Evolutionary conservation across 2,329 filamentous ascomycete genomes (phyloP).

Genomic region (Drechslerella dactyloides): DNA sequence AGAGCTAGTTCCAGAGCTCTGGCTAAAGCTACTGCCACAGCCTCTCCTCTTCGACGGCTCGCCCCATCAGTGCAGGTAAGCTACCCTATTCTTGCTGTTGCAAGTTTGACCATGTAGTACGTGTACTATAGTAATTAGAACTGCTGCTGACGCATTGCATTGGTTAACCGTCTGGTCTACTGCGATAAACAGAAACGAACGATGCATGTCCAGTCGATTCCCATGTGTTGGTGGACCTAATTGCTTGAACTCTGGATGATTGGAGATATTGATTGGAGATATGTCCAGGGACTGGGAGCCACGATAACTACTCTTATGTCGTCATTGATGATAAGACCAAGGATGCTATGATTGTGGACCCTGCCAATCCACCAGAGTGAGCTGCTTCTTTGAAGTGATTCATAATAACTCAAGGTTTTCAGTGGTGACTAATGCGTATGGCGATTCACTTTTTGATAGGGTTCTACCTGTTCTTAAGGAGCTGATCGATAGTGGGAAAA

Average conservation of each 20-base stretch:
- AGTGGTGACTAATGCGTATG: slow-evolving; percentile 3
- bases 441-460: slow-evolving; percentile 58
- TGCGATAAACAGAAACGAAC: slow-evolving; percentile 60
- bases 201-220: slow-evolving; percentile 88
- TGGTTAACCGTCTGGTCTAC: slow-evolving; percentile 11
- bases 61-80: background rate
- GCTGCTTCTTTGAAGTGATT: slow-evolving; percentile 53
- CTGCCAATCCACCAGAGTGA: slow-evolving; percentile 78
- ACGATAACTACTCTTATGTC: slow-evolving; percentile 86
- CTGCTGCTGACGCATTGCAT: background rate
- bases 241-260: background rate
- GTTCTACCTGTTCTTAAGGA: slow-evolving; percentile 73
- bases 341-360: slow-evolving; percentile 79
- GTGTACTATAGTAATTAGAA: too few species aligned
- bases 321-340: slow-evolving; percentile 78
- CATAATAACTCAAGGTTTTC: background rate
- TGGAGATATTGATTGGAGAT: slow-evolving; percentile 13
- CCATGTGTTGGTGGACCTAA: slow-evolving; percentile 73
- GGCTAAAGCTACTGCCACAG: background rate
- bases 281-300: slow-evolving; percentile 71
- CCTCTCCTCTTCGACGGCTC: slow-evolving; percentile 29
- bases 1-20: slow-evolving; percentile 24
- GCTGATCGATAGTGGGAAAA: slow-evolving; percentile 71
- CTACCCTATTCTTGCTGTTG: background rate
- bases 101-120: background rate